Evolutionary conservation across 441 rosid genomes (phyloP).

Genomic region (Gossypium davidsonii): DNA sequence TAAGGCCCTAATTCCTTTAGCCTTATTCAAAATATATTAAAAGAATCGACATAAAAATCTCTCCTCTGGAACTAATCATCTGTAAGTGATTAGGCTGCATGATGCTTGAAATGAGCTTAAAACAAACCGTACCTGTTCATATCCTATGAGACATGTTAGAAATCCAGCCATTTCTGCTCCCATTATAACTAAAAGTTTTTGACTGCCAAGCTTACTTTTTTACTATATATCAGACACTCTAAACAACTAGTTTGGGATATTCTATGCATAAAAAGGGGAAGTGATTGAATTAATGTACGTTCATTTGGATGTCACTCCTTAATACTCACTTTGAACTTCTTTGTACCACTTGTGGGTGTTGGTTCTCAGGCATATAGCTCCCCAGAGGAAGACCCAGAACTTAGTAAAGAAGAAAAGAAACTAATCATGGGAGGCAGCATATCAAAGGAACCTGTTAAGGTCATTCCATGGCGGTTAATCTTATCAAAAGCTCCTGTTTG

Average conservation of each 20-base stretch:
- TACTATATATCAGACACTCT: neutral
- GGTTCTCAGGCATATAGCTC: constrained; percentile 76
- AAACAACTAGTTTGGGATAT: constrained; percentile 5
- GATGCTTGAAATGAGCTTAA: neutral
- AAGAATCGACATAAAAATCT: neutral
- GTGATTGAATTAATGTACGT: constrained; percentile 9
- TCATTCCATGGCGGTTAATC: constrained; percentile 90
- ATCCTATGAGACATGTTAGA: neutral
- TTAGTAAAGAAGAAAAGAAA: constrained; percentile 57
- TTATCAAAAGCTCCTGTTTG: constrained; percentile 92
- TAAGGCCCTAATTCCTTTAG: constrained; percentile 26
- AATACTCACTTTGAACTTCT: constrained; percentile 9
- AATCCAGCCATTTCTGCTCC: neutral
- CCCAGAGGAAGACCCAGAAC: constrained; percentile 75
- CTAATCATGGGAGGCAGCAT: constrained; percentile 56
- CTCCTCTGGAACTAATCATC: neutral
- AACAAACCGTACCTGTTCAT: neutral
- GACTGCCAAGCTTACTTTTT: neutral
- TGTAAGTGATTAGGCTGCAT: neutral
- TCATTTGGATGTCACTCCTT: constrained; percentile 6
- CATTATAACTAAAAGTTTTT: neutral
- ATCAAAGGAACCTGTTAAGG: constrained; percentile 74
- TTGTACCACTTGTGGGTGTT: constrained; percentile 17
- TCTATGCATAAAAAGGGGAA: neutral
- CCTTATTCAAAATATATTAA: neutral